Evolutionary conservation across 345 rosid species (phyloP), one percentile per base, ranked within the genome.

Genomic region (Conringia planisiliqua): DNA sequence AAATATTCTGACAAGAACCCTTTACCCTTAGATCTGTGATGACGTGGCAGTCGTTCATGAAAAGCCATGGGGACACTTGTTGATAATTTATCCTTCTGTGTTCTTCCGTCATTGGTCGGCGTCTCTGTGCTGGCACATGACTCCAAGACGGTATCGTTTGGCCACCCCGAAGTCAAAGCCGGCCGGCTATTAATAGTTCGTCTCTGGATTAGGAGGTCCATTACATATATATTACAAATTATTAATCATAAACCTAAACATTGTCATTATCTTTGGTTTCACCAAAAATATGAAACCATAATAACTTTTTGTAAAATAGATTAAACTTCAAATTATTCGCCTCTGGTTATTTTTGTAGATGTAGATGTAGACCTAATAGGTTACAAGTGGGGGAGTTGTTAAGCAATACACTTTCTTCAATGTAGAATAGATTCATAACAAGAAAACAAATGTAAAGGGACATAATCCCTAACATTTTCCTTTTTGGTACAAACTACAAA

Each of bases 101-200:
- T 62, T 46, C 3, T 40, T 76, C 3, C 36, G 14, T 70, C 80
- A 62, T 54, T 76, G 75, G 66, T 14, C 79, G 71, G 59, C 50
- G 63, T 47, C 32, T 44, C 40, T 62, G 71, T 8, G 75, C 65
- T 68, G 75, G 50, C 76, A 2, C 10, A 20, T 5, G 62, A 24
- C 63, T 48, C n/a, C 39, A 52, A 55, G 58, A 65, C 62, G 63
- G 36, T 63, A 63, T 24, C 35, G n/a, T 63, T 40, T 63, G 24
- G 43, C 18, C 18, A 43, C 27, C 10, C 4, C 59, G 47, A 69
- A 54, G 80, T 70, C 80, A 62, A 76, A 62, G 40, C 71, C 52
- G 66, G 55, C 42, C 44, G 27, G 38, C 64, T 47, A 16, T 12
- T 22, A 22, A 22, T 22, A 47, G 29, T 47, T 44, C 16, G 62